Base-by-base conservation (phyloP, 2,329 filamentous ascomycete species). In the Penicillium sp. region DNA sequence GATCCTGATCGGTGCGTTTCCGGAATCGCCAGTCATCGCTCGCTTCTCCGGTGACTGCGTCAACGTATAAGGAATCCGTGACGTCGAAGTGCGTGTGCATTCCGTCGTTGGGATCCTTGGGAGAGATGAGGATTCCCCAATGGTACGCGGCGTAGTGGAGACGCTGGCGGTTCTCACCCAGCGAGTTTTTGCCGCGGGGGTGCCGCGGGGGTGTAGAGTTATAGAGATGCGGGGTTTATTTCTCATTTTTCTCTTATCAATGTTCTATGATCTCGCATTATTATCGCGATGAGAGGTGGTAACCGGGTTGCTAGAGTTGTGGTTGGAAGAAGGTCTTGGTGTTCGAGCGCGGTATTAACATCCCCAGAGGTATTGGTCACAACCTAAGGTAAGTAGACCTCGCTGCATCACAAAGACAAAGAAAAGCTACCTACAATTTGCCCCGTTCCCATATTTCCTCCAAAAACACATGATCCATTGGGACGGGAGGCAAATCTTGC, bases 41-140 rank as follows among this genome's bases (percentile, higher is more conserved):
- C 15, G 49, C 17, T 62, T 53, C n/a, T 50, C 30, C 29, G 5
- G 53, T 61, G 15, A 19, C 15, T 2, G 51, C 38, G 8, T 67
- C 60, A 3, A 49, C 44, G 11, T 49, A 23, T 17, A 61, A 29
- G 4, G 44, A 55, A 30, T 69, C 59, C 17, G 58, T 67, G 9
- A 64, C 64, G 21, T 67, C 63, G 51, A 58, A 69, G 26, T 48
- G 58, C 11, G 62, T 45, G 41, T 49, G 59, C 54, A n/a, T 60
- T 57, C n/a, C 17, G 5, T 3, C 38, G 44, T 7, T 47, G 5
- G 58, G 31, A 21, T 23, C 29, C 26, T 65, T 66, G n/a, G 54
- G 66, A 5, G 57, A 52, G 45, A 65, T 56, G 15, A 68, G 51
- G 15, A 69, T 58, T 1, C 59, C 66, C 67, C 60, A 69, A 53